A percentile compares a stretch with the other conserved stretches of the same genome.
phyloP scores from a whole-genome alignment of 1,284 basidiomycete genomes.

The Tilletia walkeri region DNA sequence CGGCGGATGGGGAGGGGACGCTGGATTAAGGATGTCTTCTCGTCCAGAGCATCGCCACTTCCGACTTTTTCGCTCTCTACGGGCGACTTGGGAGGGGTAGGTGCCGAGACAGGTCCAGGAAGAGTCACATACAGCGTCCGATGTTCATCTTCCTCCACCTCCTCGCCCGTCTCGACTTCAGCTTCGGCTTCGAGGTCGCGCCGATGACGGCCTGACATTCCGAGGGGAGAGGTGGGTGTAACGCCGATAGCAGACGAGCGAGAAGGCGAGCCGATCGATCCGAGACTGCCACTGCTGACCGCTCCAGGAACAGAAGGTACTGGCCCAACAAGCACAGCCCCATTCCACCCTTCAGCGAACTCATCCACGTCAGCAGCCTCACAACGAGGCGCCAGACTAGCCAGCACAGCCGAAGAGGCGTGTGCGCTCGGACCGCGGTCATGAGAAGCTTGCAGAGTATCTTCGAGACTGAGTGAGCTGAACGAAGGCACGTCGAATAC shows the following conservation, averaged over 20 bases:
- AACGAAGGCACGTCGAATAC: slow-evolving; percentile 12
- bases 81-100: background rate
- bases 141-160: background rate
- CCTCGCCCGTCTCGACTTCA: background rate
- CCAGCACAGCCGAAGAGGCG: slow-evolving; percentile 7
- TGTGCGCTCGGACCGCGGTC: background rate
- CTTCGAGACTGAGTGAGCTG: background rate
- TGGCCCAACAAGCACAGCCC: background rate
- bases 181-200: background rate
- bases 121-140: slow-evolving; percentile 13
- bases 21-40: background rate
- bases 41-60: background rate
- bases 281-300: background rate
- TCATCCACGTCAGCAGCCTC: background rate
- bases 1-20: background rate
- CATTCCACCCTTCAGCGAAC: background rate
- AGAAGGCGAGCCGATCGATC: background rate
- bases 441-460: background rate
- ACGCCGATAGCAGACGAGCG: background rate
- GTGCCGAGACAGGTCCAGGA: background rate
- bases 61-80: background rate
- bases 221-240: background rate
- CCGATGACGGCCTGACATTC: background rate
- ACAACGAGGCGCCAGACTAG: background rate
- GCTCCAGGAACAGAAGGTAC: background rate